Evolutionary conservation across 169 alveolate species (phyloP), one percentile per base, ranked within the genome.

Genomic region (Condylostoma magnum): DNA sequence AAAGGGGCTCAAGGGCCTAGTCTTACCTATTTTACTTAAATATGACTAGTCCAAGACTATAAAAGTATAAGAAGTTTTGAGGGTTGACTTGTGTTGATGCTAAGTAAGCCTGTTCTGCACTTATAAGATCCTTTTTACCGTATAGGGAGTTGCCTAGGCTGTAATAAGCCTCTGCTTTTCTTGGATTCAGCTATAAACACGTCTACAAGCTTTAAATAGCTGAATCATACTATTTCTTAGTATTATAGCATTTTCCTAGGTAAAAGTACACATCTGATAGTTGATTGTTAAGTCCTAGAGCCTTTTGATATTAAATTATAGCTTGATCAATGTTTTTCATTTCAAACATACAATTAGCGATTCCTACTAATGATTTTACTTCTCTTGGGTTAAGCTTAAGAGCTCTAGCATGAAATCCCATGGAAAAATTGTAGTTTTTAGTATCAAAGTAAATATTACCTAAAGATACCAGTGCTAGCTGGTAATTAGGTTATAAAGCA

Each of bases 181-280:
- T 46, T 5, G 81, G 81, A 55, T 89, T 91, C 0, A 79, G 56
- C 38, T 84, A 54, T 38, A 89, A n/a, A n/a, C n/a, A n/a, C n/a
- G n/a, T n/a, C n/a, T n/a, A n/a, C n/a, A n/a, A n/a, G n/a, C n/a
- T n/a, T n/a, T n/a, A n/a, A n/a, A 88, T 79, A 15, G 91, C 88
- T 6, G 56, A 73, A 4, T 84, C 86, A 20, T 79, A 77, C 20
- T 84, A 84, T 34, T 78, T 84, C 20, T 72, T 73, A 38, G 84
- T 51, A 33, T 84, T 84, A 36, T 77, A 68, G 12, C 90, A 87
- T 65, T 88, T 88, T 5, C 90, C 94, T n/a, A 88, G 80, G 55
- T 88, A 82, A 54, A 84, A 88, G 52, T 88, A 90, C n/a, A 88
- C 83, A 47, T 88, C 94, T 18, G 82, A 73, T 5, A 66, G n/a